Evolutionary conservation across 345 rosid species (phyloP), one percentile per base, ranked within the genome.

Genomic region (Euphorbia pulcherrima): DNA sequence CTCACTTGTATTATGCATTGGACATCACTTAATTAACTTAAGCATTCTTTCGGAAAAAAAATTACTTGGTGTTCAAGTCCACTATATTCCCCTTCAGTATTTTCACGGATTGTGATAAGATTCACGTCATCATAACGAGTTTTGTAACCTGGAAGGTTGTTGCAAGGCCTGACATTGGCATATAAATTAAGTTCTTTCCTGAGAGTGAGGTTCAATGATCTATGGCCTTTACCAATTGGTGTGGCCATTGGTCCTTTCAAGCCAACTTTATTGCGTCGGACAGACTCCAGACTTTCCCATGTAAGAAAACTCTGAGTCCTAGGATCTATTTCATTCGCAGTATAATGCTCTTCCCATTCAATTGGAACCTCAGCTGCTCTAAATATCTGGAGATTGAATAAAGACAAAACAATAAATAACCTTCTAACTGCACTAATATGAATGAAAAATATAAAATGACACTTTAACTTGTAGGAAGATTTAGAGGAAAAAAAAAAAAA

Each of bases 231-330:
- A 50, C 99, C 99, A 72, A 95, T 92, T 20, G 99, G 98, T 17
- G 99, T 95, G 2, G 99, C 99, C 98, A 95, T 95, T 51, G 99
- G 98, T 35, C 99, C 99, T 87, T 95, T 95, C 81, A 95, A 83
- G 39, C 99, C 99, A 21, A 95, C 96, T 75, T 70, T 71, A 77
- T 95, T 92, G 61, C 70, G 77, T 56, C 97, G 80, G 14, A 95
- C 99, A 18, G 99, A 95, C 79, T 95, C 96, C 69, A 95, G 83
- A 83, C 99, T 95, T 66, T 92, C 98, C 98, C 94, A 92, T 29
- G 98, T 95, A 50, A 92, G 81, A 62, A 95, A 92, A 80, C 99
- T 95, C 77, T 92, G 97, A 41, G 98, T 95, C 81, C 96, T 85
- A 7, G 99, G 97, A 82, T 95, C 99, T 52, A 92, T 83, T 74